Percentiles rank a stretch among this genome's conserved stretches.
phyloP scores from a whole-genome alignment of 106 monocot genomes.

The Phalaenopsis equestris region DNA sequence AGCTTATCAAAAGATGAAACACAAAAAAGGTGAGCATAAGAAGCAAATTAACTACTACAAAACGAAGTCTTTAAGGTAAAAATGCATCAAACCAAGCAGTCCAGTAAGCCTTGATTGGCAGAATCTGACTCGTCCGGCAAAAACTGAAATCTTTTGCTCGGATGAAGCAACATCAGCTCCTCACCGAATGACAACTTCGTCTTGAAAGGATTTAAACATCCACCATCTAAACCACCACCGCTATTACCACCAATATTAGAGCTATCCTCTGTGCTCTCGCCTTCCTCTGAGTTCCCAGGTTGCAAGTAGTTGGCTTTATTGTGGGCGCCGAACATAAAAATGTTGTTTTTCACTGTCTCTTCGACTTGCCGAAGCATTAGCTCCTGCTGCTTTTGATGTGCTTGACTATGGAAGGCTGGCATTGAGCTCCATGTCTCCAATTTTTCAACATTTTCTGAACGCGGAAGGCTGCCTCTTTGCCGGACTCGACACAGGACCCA shows the following conservation, averaged over 20 bases:
- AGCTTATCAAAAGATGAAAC: background rate
- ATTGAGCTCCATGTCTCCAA: background rate
- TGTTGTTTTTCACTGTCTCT: background rate
- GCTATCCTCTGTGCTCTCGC: background rate
- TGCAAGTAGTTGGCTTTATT: conserved; percentile 3
- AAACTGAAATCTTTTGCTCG: conserved; percentile 7
- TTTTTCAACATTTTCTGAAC: background rate
- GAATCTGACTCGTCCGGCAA: background rate
- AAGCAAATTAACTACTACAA: no score
- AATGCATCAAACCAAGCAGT: background rate
- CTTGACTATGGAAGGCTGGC: background rate
- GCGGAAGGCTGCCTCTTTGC: conserved; percentile 6
- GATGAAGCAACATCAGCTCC: conserved; percentile 13
- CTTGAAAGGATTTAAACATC: conserved; percentile 8
- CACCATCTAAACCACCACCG: background rate
- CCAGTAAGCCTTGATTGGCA: background rate
- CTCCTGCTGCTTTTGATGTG: background rate
- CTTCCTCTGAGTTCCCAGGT: background rate
- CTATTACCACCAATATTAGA: background rate
- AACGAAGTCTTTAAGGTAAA: background rate
- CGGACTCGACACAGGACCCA: conserved; percentile 22
- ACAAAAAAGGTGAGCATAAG: background rate
- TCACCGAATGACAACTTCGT: conserved; percentile 21
- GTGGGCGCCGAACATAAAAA: conserved; percentile 5
- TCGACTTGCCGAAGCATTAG: background rate